Percentiles rank a stretch among this genome's conserved stretches.
Evolutionary conservation across 2,329 filamentous ascomycete species (phyloP).

Genomic region (Neurospora sp.): DNA sequence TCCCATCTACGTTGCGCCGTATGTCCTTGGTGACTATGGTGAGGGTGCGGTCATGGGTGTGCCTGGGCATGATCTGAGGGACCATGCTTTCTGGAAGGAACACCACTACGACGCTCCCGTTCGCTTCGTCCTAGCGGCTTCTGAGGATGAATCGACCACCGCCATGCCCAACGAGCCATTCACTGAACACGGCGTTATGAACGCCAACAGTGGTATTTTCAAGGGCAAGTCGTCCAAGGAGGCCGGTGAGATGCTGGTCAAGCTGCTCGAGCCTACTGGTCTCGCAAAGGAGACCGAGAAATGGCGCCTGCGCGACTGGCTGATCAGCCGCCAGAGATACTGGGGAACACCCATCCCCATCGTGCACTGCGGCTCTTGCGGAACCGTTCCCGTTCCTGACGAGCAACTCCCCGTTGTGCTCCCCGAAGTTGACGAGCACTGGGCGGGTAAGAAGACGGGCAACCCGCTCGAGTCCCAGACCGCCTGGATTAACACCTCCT

Average conservation of each 20-base stretch:
- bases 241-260: constrained; percentile 51
- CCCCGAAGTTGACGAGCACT: constrained; percentile 58
- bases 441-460: constrained; percentile 58
- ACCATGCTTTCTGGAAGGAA: constrained; percentile 69
- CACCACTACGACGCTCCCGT: constrained; percentile 54
- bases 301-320: constrained; percentile 80
- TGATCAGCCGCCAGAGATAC: constrained; percentile 85
- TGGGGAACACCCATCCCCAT: constrained; percentile 90
- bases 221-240: constrained; percentile 52
- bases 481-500: constrained; percentile 65
- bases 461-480: constrained; percentile 65
- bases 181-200: constrained; percentile 57
- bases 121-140: constrained; percentile 49
- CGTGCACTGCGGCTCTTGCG: constrained; percentile 68
- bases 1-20: constrained; percentile 73
- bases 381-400: constrained; percentile 67
- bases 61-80: constrained; percentile 71
- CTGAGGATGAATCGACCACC: constrained; percentile 37
- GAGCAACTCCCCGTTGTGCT: constrained; percentile 67
- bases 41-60: constrained; percentile 89
- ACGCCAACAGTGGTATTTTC: constrained; percentile 53
- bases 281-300: constrained; percentile 56
- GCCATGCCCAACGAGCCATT: constrained; percentile 43
- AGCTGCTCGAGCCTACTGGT: constrained; percentile 41
- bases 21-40: constrained; percentile 77